Conservation (phyloP, 192 early-diverging fungal genomes). For the Backusella sp. region DNA sequence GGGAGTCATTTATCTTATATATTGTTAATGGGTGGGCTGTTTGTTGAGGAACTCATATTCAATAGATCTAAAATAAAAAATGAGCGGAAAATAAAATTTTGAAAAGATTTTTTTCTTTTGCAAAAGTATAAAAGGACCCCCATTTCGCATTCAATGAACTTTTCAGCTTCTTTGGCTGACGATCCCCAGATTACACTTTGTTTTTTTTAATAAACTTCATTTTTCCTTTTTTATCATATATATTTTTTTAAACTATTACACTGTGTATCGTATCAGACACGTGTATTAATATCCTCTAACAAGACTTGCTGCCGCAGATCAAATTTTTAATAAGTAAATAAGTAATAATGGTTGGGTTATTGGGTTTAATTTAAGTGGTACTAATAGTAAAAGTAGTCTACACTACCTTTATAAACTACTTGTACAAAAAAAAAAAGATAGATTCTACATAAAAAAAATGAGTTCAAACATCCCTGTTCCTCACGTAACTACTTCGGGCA, state of each 20-base stretch:
- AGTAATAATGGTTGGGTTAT: background rate
- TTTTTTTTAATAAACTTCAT: constrained; percentile 4
- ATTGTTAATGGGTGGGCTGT: background rate
- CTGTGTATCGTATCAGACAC: background rate
- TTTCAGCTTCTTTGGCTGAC: constrained; percentile 35
- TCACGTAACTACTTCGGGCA: background rate
- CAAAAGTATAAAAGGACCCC: constrained; percentile 10
- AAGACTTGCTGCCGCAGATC: constrained; percentile 9
- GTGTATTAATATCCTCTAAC: background rate
- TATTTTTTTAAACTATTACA: background rate
- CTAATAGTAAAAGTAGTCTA: constrained; percentile 2
- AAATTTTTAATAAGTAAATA: constrained; percentile 3
- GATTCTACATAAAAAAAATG: constrained; percentile 14
- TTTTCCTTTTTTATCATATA: background rate
- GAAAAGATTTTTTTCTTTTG: background rate
- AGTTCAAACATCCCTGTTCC: constrained; percentile 9
- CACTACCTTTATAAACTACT: background rate
- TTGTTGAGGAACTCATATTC: background rate
- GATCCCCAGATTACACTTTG: constrained; percentile 10
- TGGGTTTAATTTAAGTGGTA: background rate
- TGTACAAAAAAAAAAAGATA: background rate
- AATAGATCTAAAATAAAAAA: background rate
- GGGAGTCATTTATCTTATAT: background rate
- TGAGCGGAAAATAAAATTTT: background rate
- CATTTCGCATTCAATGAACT: constrained; percentile 14